Percentiles rank a stretch among this genome's conserved stretches.
Conservation (phyloP, 768 basidiomycete genomes). For the Solioccasus polychromus region DNA sequence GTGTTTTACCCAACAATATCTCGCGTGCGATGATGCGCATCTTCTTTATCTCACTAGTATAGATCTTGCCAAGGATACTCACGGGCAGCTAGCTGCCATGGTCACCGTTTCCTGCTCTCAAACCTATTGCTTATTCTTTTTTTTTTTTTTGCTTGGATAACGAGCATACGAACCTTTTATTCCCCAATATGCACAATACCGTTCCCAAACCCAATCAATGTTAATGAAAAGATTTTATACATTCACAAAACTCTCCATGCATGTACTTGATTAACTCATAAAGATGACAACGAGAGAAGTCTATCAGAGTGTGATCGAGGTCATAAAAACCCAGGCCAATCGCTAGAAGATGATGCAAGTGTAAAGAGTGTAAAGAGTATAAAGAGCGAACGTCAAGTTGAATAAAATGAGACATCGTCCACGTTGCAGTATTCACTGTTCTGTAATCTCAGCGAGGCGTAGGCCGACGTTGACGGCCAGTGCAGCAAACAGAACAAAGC, state of each 20-base stretch:
- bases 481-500: slow-evolving; percentile 64
- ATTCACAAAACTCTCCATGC: slow-evolving; percentile 1
- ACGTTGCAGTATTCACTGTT: slow-evolving; percentile 1
- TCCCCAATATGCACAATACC: slow-evolving; percentile 26
- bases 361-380: too few relatives aligned
- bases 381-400: too few relatives aligned
- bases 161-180: slow-evolving; percentile 23
- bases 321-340: background rate
- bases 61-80: slow-evolving; percentile 23
- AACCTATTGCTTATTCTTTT: background rate
- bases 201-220: slow-evolving; percentile 15
- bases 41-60: slow-evolving; percentile 18
- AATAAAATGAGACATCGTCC: background rate
- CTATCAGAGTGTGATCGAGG: background rate
- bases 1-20: slow-evolving; percentile 13
- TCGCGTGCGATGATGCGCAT: slow-evolving; percentile 12
- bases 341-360: too few relatives aligned
- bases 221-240: slow-evolving; percentile 25
- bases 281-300: background rate
- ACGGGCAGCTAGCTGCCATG: slow-evolving; percentile 18
- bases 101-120: slow-evolving; percentile 9
- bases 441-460: slow-evolving; percentile 53
- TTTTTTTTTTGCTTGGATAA: slow-evolving; percentile 18
- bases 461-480: slow-evolving; percentile 74
- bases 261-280: background rate